Evolutionary conservation across 805 yeast genomes (phyloP).

Genomic region (Candida insectalens): DNA sequence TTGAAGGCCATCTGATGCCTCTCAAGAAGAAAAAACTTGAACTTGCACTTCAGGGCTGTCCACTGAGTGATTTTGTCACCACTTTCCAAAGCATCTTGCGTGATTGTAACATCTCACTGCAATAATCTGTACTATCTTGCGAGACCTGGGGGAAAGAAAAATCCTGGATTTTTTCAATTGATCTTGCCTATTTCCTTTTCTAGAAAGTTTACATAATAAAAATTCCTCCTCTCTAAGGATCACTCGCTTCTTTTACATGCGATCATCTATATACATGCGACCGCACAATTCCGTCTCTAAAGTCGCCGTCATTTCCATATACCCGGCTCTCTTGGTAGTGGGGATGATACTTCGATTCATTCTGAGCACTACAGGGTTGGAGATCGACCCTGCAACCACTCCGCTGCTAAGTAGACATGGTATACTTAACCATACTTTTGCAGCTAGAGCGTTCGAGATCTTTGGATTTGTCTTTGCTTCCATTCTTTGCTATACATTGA

Average conservation of each 20-base stretch:
- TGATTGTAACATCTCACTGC: too few species aligned
- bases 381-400: conserved; percentile 6
- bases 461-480: conserved; percentile 8
- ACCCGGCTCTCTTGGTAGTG: conserved; percentile 8
- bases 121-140: too few species aligned
- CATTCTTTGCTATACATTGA: conserved; percentile 5
- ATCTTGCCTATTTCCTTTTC: too few species aligned
- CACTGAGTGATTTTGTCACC: conserved; percentile 8
- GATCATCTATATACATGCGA: too few species aligned
- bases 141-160: too few species aligned
- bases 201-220: too few species aligned
- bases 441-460: conserved; percentile 22
- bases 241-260: too few species aligned
- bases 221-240: too few species aligned
- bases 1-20: conserved; percentile 4
- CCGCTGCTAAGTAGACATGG: conserved; percentile 16
- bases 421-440: conserved; percentile 17
- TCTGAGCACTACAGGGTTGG: not conserved
- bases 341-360: conserved; percentile 7
- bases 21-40: conserved; percentile 9
- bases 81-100: too few species aligned
- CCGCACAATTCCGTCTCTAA: too few species aligned
- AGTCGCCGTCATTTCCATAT: conserved; percentile 8
- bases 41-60: conserved; percentile 11
- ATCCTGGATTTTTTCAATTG: too few species aligned